Conservation (phyloP, 108 stramenopile species). For the Skeletonema marinoi region DNA sequence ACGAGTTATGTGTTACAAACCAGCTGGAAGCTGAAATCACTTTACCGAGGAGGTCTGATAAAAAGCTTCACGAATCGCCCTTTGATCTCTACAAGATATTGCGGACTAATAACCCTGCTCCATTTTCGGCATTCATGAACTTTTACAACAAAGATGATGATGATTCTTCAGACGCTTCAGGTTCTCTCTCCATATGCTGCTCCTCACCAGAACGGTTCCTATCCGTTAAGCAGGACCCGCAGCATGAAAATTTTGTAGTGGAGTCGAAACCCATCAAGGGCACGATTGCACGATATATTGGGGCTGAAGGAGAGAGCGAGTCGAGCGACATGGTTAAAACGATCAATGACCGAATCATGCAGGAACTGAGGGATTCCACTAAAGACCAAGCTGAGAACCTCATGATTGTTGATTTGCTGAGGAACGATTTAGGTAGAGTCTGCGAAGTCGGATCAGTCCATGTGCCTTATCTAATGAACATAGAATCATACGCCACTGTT, state of each 20-base stretch:
- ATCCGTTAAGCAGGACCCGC: conserved; percentile 54
- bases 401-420: conserved; percentile 97
- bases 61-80: conserved; percentile 41
- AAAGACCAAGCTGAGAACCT: conserved; percentile 96
- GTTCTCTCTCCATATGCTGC: conserved; percentile 84
- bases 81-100: conserved; percentile 76
- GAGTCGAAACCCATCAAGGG: conserved; percentile 99
- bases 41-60: conserved; percentile 4
- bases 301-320: conserved; percentile 35
- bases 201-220: conserved; percentile 96
- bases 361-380: conserved; percentile 54
- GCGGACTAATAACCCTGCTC: conserved; percentile 89
- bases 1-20: conserved; percentile 94
- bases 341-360: conserved; percentile 59
- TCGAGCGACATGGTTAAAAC: conserved; percentile 38
- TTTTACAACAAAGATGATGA: conserved; percentile 24
- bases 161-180: background rate
- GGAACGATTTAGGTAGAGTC: conserved; percentile 94
- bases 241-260: conserved; percentile 48
- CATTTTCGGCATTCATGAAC: conserved; percentile 85
- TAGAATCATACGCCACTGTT: conserved; percentile 96
- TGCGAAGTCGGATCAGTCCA: conserved; percentile 88
- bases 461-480: conserved; percentile 92
- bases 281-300: conserved; percentile 70
- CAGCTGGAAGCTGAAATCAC: conserved; percentile 60